Percentiles rank a stretch among this genome's conserved stretches.
Conservation (phyloP, 2,329 filamentous ascomycete genomes). For the Fusarium sp. region DNA sequence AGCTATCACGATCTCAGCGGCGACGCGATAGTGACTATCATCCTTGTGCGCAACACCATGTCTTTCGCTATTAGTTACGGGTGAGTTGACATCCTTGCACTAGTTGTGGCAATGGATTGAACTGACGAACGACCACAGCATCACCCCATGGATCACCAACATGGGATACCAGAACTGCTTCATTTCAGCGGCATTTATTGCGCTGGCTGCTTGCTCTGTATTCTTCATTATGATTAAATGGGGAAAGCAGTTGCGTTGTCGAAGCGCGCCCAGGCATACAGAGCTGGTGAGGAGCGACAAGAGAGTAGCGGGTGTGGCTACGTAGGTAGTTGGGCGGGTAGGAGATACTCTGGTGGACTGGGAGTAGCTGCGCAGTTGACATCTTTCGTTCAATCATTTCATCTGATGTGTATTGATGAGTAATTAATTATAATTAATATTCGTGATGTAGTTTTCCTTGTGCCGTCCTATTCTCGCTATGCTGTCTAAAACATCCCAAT, state of each 20-base stretch:
- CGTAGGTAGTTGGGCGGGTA: background rate
- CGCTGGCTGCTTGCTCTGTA: constrained; percentile 56
- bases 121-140: constrained; percentile 52
- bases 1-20: constrained; percentile 58
- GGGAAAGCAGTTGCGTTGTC: constrained; percentile 54
- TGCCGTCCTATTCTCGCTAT: background rate
- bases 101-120: fast-evolving
- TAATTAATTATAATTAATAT: constrained; percentile 17
- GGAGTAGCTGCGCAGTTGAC: background rate
- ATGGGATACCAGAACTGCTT: constrained; percentile 61
- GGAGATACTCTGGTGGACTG: no score
- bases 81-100: constrained; percentile 1
- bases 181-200: constrained; percentile 59
- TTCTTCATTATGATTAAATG: constrained; percentile 64
- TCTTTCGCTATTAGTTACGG: constrained; percentile 55
- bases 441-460: background rate
- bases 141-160: constrained; percentile 61
- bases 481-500: background rate
- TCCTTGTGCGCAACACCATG: constrained; percentile 58
- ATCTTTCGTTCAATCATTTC: background rate
- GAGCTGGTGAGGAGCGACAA: constrained; percentile 31
- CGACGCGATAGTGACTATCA: constrained; percentile 58
- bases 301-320: background rate
- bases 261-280: constrained; percentile 32
- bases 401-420: no score